These are phyloP conservation scores for Fusarium hainanense DNA, from an alignment of 2,329 filamentous ascomycete genomes.

Conservation along the genomic window DNA sequence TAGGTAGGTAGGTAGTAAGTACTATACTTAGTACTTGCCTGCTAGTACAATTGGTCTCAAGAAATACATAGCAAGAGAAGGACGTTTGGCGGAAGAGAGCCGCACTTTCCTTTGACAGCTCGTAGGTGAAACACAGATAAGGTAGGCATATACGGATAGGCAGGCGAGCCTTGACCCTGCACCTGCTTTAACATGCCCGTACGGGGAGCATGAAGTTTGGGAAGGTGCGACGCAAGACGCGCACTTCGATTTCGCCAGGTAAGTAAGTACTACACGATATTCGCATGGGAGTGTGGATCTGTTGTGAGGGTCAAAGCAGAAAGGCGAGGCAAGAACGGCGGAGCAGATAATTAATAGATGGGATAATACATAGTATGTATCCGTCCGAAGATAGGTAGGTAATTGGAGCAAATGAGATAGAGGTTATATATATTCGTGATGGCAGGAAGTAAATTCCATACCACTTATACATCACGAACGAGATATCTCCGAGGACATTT, in stretches of 20 bases:
- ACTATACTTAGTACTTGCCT: not conserved
- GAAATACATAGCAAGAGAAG: constrained; percentile 9
- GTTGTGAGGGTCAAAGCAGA: not conserved
- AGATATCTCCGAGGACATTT: not conserved
- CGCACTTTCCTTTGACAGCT: constrained; percentile 20
- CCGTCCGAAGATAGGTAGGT: not conserved
- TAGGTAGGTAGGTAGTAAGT: not conserved
- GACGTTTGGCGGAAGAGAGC: constrained; percentile 17
- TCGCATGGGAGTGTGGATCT: constrained; percentile 31
- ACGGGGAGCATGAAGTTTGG: constrained; percentile 16
- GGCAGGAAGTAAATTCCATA: constrained; percentile 5
- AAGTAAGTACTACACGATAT: constrained; percentile 24
- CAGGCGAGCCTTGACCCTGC: constrained; percentile 17
- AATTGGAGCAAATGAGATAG: not conserved
- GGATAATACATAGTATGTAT: not conserved
- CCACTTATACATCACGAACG: constrained; percentile 3
- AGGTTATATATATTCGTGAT: constrained; percentile 19
- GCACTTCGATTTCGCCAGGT: constrained; percentile 3
- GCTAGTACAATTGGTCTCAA: not conserved
- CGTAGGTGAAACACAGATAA: not conserved
- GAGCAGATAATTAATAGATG: not conserved
- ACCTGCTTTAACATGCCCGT: constrained; percentile 6
- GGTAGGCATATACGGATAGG: not conserved
- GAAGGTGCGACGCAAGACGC: constrained; percentile 25
- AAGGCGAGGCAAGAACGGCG: not conserved